phyloP scores from a whole-genome alignment of 495 filamentous ascomycete species.

The Aspergillus olivimuriae region DNA sequence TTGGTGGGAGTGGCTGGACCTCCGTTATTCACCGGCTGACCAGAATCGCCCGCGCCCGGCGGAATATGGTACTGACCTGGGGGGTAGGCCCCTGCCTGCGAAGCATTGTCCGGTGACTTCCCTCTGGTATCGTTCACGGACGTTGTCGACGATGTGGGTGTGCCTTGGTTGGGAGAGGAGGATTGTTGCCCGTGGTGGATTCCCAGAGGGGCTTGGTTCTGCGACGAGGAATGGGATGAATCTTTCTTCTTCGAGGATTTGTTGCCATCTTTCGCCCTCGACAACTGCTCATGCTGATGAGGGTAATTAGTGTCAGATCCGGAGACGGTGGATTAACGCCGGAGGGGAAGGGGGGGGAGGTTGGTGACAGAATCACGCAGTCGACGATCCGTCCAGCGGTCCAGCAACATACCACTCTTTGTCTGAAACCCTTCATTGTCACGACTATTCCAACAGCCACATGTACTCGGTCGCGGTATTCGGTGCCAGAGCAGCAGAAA shows the following conservation, averaged over 20 bases:
- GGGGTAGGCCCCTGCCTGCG: constrained; percentile 34
- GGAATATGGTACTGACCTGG: constrained; percentile 31
- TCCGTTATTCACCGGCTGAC: constrained; percentile 45
- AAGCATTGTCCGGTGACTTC: constrained; percentile 63
- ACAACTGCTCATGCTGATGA: constrained; percentile 77
- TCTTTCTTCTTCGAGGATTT: constrained; percentile 93
- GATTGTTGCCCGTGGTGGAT: constrained; percentile 51
- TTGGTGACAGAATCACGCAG: constrained; percentile 5
- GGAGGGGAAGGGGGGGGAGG: constrained; percentile 10
- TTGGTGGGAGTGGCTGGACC: constrained; percentile 61
- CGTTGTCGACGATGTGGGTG: constrained; percentile 80
- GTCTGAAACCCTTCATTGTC: constrained; percentile 96
- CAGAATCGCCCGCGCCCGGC: constrained; percentile 25
- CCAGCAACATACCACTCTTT: constrained; percentile 79
- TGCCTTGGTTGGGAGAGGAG: constrained; percentile 56
- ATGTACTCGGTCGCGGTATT: constrained; percentile 31
- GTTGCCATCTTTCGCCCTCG: constrained; percentile 84
- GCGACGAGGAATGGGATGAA: constrained; percentile 69
- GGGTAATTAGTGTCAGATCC: constrained; percentile 11
- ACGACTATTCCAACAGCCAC: constrained; percentile 26
- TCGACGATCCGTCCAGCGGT: constrained; percentile 2
- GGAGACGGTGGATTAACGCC: constrained; percentile 5
- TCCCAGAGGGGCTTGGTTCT: constrained; percentile 34
- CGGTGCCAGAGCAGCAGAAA: constrained; percentile 35
- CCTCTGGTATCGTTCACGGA: constrained; percentile 79